These are phyloP conservation scores for Zygosaccharomyces sapae DNA, from an alignment of 1,139 yeast species.

Conservation along the genomic window DNA sequence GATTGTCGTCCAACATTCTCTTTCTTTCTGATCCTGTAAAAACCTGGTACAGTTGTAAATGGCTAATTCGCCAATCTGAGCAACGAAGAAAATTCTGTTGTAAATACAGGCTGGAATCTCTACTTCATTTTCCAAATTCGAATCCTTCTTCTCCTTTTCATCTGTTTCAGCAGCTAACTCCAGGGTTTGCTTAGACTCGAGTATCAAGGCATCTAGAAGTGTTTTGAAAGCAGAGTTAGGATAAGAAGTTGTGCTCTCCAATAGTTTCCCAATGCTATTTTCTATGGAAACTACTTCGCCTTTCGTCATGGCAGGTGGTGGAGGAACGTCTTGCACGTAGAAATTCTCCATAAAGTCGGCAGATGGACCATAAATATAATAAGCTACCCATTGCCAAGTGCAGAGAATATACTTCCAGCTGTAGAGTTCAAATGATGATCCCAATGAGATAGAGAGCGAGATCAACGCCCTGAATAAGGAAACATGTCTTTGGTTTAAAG, in stretches of 20 bases:
- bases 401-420: slow-evolving; percentile 70
- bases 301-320: slow-evolving; percentile 33
- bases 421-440: slow-evolving; percentile 53
- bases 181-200: slow-evolving; percentile 39
- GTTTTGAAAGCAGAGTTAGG: slow-evolving; percentile 47
- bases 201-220: slow-evolving; percentile 45
- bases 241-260: slow-evolving; percentile 57
- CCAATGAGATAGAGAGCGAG: slow-evolving; percentile 73
- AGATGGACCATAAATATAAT: slow-evolving; percentile 60
- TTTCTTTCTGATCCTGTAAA: slow-evolving; percentile 37
- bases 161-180: slow-evolving; percentile 17
- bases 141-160: slow-evolving; percentile 10
- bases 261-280: slow-evolving; percentile 52
- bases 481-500: slow-evolving; percentile 48
- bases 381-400: slow-evolving; percentile 72
- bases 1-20: slow-evolving; percentile 45
- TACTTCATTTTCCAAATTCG: neutral
- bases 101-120: slow-evolving; percentile 32
- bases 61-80: slow-evolving; percentile 44
- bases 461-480: slow-evolving; percentile 75
- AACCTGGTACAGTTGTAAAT: slow-evolving; percentile 50
- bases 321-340: slow-evolving; percentile 38
- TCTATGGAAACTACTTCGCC: slow-evolving; percentile 54
- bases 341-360: slow-evolving; percentile 36
- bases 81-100: slow-evolving; percentile 38